Percentiles rank a stretch among this genome's conserved stretches.
These are phyloP conservation scores for Lepidium campestre DNA, from an alignment of 441 rosid genomes.

Conservation along the genomic window DNA sequence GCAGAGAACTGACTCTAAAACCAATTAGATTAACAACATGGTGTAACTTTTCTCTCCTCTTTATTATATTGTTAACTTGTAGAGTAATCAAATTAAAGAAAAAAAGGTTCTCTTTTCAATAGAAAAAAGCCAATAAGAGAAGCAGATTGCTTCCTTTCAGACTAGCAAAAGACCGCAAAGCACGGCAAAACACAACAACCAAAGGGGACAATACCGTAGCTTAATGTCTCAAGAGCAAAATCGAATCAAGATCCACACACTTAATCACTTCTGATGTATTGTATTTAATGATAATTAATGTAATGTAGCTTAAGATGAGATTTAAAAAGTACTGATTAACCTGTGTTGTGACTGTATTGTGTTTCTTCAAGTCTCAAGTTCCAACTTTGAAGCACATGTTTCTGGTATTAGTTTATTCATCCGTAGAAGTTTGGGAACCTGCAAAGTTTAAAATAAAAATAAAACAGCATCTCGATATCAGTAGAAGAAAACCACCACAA, in stretches of 20 bases:
- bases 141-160: slow-evolving; percentile 53
- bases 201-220: slow-evolving; percentile 59
- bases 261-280: slow-evolving; percentile 32
- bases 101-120: slow-evolving; percentile 45
- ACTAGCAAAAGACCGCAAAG: slow-evolving; percentile 70
- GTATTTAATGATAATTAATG: slow-evolving; percentile 6
- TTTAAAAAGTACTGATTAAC: slow-evolving; percentile 33
- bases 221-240: slow-evolving; percentile 33
- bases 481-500: slow-evolving; percentile 62
- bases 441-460: slow-evolving; percentile 29
- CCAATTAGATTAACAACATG: slow-evolving; percentile 38
- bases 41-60: slow-evolving; percentile 31
- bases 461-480: slow-evolving; percentile 88
- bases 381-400: slow-evolving; percentile 46
- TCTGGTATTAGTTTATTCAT: slow-evolving; percentile 25
- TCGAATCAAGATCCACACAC: slow-evolving; percentile 59
- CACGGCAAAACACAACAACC: slow-evolving; percentile 47
- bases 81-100: slow-evolving; percentile 43
- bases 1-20: slow-evolving; percentile 50
- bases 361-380: slow-evolving; percentile 48
- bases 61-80: slow-evolving; percentile 27
- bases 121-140: slow-evolving; percentile 44
- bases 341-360: slow-evolving; percentile 27
- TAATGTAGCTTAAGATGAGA: slow-evolving; percentile 14
- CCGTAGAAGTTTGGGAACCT: slow-evolving; percentile 60